A percentile compares a stretch with the other conserved stretches of the same genome.
phyloP scores from a whole-genome alignment of 2,329 filamentous ascomycete species.

The Epichloe amarillans region DNA sequence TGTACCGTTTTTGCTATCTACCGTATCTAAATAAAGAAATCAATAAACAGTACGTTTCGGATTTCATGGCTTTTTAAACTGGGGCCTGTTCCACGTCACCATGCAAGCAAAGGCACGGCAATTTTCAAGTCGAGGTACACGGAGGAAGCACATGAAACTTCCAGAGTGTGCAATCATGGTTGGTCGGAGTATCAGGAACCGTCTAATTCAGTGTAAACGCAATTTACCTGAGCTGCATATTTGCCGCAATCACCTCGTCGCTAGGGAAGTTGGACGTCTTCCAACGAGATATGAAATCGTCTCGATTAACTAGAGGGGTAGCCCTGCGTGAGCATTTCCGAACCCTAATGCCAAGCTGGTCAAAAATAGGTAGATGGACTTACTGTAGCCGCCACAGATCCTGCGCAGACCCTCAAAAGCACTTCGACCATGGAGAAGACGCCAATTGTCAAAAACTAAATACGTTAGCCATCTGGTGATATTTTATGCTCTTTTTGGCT shows the following conservation, averaged over 20 bases:
- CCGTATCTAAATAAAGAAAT: no score
- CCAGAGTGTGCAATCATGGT: not conserved
- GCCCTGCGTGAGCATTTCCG: not conserved
- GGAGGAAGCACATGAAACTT: not conserved
- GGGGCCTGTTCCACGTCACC: no score
- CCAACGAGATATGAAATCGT: constrained; percentile 69
- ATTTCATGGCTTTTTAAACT: no score
- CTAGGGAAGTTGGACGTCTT: constrained; percentile 52
- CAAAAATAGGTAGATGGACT: constrained; percentile 22
- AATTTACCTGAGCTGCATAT: constrained; percentile 16
- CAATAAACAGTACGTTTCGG: no score
- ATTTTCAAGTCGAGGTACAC: no score
- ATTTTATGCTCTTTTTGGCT: not conserved
- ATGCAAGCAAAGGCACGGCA: no score
- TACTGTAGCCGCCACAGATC: constrained; percentile 85
- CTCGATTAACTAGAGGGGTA: constrained; percentile 49
- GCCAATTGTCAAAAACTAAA: constrained; percentile 89
- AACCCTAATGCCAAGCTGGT: not conserved
- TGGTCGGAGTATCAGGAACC: not conserved
- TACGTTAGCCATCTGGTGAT: not conserved
- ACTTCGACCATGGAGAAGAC: constrained; percentile 76
- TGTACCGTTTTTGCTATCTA: no score
- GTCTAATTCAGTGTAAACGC: no score
- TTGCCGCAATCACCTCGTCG: constrained; percentile 28
- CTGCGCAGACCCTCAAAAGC: constrained; percentile 73